Evolutionary conservation across 768 basidiomycete genomes (phyloP), one percentile per base, ranked within the genome.

Genomic region (Boletus reticuloceps): DNA sequence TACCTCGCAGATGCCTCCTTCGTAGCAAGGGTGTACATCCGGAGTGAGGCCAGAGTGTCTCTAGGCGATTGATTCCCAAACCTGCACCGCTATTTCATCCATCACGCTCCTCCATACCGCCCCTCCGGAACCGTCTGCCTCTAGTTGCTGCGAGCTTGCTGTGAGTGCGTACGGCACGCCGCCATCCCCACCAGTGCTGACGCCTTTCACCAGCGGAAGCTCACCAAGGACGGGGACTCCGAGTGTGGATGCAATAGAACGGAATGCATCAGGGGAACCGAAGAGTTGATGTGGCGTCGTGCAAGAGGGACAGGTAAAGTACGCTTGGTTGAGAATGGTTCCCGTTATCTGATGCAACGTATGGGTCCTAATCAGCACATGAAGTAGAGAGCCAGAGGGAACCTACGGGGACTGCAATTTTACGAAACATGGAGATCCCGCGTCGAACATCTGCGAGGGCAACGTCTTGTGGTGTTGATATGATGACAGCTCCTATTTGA

Each of bases 401-500:
- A 72, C 87, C 50, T 64, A 96, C 94, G 0, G 96, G 95, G 1
- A 98, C 85, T 17, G 81, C 78, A 10, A 98, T 80, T 71, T 95
- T 97, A 50, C 83, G 82, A 67, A 98, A 87, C 92, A 96, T 96
- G 9, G 87, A 80, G 22, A 98, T 89, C 0, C 96, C 95, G 61
- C 95, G 95, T 56, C 91, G 81, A 2, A 94, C 94, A 67, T 98
- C 96, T 6, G 90, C 79, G 6, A 98, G 78, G 4, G 95, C 90
- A 34, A 98, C 89, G 62, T 96, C 90, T 69, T 99, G 96, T 0
- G 96, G 95, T 8, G 96, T 98, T 0, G 94, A 96, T 2, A 98
- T 87, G 54, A 99, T 91, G 3, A 99, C 86, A 0, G 92, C 85
- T 12, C 94, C 95, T 98, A 47, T 53, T 44, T 31, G 1, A 37